Percentiles rank a stretch among this genome's conserved stretches.
phyloP scores from a whole-genome alignment of 2,329 filamentous ascomycete genomes.

The Cladosporium sp. region DNA sequence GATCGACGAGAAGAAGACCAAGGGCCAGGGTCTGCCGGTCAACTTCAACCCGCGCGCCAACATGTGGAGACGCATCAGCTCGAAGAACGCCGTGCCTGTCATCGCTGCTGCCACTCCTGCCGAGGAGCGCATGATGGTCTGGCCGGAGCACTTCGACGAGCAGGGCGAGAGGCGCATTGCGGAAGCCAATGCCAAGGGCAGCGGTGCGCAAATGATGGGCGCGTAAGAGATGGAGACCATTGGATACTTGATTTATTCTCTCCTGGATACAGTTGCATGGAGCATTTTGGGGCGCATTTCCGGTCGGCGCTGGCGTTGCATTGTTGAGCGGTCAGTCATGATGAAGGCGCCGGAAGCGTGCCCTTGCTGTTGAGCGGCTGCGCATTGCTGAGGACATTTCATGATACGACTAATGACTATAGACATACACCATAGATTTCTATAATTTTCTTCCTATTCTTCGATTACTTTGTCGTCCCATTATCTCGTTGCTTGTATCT shows the following conservation, averaged over 20 bases:
- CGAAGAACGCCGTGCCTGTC: constrained; percentile 51
- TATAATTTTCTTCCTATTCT: not conserved
- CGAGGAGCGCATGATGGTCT: constrained; percentile 61
- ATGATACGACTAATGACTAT: not conserved
- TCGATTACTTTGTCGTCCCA: too few relatives aligned
- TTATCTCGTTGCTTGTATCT: too few relatives aligned
- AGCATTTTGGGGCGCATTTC: too few relatives aligned
- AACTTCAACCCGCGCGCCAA: constrained; percentile 66
- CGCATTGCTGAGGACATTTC: not conserved
- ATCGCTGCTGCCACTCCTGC: constrained; percentile 50
- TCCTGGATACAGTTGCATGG: not conserved
- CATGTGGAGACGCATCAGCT: constrained; percentile 61
- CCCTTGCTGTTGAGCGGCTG: not conserved
- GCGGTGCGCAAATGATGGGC: not conserved
- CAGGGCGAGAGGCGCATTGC: not conserved
- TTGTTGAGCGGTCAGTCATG: too few relatives aligned
- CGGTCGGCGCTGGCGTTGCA: not conserved
- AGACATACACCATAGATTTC: not conserved
- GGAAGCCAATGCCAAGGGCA: not conserved
- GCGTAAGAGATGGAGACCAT: not conserved
- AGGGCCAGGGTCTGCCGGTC: constrained; percentile 55
- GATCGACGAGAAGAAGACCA: constrained; percentile 59
- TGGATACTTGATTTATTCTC: too few relatives aligned
- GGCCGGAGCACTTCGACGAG: constrained; percentile 53
- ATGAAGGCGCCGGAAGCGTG: too few relatives aligned